These are phyloP conservation scores for Chalciporus chontae DNA, from an alignment of 768 basidiomycete genomes.

Conservation along the genomic window DNA sequence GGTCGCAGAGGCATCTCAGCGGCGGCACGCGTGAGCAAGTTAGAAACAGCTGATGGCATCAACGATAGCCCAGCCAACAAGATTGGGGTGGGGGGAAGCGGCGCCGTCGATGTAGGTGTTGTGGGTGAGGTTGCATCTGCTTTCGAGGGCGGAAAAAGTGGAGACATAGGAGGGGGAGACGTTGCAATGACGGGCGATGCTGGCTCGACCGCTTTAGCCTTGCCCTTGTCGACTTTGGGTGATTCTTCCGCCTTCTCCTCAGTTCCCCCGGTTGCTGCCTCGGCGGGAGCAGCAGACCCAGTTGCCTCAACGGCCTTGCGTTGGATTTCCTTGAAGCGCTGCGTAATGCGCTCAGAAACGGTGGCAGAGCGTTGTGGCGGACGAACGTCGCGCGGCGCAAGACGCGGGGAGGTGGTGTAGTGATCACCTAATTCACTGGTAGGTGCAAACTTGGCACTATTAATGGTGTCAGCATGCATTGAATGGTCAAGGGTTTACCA, in stretches of 20 bases:
- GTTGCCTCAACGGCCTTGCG: slow-evolving; percentile 42
- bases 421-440: slow-evolving; percentile 59
- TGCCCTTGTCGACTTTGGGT: slow-evolving; percentile 80
- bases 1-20: slow-evolving; percentile 66
- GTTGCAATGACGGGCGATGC: slow-evolving; percentile 30
- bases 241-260: slow-evolving; percentile 32
- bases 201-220: slow-evolving; percentile 58
- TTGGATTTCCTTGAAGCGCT: slow-evolving; percentile 79
- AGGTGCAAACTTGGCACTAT: slow-evolving; percentile 86
- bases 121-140: slow-evolving; percentile 35
- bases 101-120: slow-evolving; percentile 34
- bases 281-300: slow-evolving; percentile 24
- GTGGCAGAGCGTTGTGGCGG: slow-evolving; percentile 65
- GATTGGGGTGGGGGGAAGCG: slow-evolving; percentile 50
- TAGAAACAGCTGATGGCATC: slow-evolving; percentile 59
- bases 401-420: slow-evolving; percentile 77
- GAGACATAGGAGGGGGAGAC: slow-evolving; percentile 65
- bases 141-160: slow-evolving; percentile 47
- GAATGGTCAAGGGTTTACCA: slow-evolving; percentile 29
- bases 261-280: slow-evolving; percentile 22
- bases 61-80: slow-evolving; percentile 75
- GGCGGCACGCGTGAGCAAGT: slow-evolving; percentile 67
- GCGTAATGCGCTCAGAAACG: slow-evolving; percentile 83
- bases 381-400: slow-evolving; percentile 54
- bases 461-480: slow-evolving; percentile 9